These are phyloP conservation scores for Hypomyces perniciosus DNA, from an alignment of 2,329 filamentous ascomycete genomes.

Conservation along the genomic window DNA sequence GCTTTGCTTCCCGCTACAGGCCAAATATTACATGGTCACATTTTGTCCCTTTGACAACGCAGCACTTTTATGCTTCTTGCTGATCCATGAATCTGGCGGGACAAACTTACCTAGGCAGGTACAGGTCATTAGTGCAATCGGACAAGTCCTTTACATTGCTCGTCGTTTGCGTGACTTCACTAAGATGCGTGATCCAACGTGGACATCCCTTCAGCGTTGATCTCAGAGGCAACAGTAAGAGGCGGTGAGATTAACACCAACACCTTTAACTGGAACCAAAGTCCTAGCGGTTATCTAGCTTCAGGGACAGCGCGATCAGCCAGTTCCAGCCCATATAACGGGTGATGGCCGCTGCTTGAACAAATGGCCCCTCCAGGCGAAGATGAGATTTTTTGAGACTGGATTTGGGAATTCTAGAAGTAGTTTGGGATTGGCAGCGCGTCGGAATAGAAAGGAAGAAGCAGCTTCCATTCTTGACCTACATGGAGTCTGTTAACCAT, in stretches of 20 bases:
- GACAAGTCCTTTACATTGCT: conserved; percentile 2
- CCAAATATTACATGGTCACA: conserved; percentile 4
- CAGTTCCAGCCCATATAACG: background rate
- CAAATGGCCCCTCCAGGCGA: background rate
- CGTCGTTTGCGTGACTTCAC: background rate
- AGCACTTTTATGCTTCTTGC: conserved; percentile 1
- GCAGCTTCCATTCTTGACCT: background rate
- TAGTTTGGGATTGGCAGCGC: conserved; percentile 4
- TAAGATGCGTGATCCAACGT: conserved; percentile 2
- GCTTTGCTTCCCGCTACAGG: conserved; percentile 3
- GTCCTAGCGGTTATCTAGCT: background rate
- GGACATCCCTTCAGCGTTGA: background rate
- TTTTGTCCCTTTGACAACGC: conserved; percentile 7
- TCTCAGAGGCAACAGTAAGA: background rate
- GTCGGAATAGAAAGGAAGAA: background rate
- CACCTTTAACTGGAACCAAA: background rate
- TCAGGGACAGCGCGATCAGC: background rate
- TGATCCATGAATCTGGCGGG: background rate
- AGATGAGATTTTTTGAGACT: background rate
- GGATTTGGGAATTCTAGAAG: conserved; percentile 4
- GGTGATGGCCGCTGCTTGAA: background rate
- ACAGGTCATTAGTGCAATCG: conserved; percentile 1
- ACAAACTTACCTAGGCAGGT: background rate
- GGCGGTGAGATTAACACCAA: background rate
- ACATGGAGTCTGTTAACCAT: no score